phyloP scores from a whole-genome alignment of 208 protist species.

The Tritrichomonas foetus region DNA sequence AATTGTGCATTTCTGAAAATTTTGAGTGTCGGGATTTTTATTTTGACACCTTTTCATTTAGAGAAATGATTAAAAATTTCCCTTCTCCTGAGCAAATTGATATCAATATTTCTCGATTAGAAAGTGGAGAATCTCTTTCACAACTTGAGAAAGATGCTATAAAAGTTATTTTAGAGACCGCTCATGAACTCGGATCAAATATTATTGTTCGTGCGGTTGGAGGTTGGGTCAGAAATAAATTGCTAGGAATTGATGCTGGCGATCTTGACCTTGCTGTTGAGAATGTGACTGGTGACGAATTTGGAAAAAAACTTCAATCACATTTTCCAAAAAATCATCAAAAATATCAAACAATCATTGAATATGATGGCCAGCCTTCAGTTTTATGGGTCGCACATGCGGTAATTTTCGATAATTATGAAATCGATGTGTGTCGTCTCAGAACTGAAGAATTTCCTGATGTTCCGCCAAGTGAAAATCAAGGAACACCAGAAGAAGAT shows the following conservation, averaged over 20 bases:
- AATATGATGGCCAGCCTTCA: background rate
- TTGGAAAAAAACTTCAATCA: background rate
- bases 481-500: conserved; percentile 76
- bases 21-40: no score
- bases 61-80: no score
- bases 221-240: conserved; percentile 10
- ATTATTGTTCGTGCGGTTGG: background rate
- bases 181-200: background rate
- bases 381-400: background rate
- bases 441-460: background rate
- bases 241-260: background rate
- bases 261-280: background rate
- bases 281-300: background rate
- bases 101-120: no score
- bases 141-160: no score
- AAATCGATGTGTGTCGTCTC: background rate
- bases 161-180: no score
- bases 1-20: no score
- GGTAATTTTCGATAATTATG: background rate
- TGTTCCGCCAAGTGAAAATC: background rate
- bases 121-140: no score
- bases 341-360: background rate
- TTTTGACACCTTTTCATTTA: no score
- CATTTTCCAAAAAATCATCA: background rate
- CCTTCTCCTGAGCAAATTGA: no score